These are phyloP conservation scores for Castanea crenata DNA, from an alignment of 306 rosid species.

Conservation along the genomic window DNA sequence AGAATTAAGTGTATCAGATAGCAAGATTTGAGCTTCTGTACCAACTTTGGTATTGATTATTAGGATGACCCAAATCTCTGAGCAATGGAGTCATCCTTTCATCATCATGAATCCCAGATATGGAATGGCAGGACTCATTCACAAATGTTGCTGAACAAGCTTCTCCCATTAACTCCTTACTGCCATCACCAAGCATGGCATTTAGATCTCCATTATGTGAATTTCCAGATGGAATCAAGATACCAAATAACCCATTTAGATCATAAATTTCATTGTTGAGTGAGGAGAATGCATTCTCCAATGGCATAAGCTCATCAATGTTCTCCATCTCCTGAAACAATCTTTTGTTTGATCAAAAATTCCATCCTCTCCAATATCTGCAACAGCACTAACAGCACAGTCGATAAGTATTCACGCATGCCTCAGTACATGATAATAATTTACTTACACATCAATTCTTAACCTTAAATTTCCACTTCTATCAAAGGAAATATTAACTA, in stretches of 20 bases:
- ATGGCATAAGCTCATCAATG: slow-evolving; percentile 11
- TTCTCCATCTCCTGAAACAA: slow-evolving; percentile 38
- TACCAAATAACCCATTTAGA: slow-evolving; percentile 46
- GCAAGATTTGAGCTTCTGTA: slow-evolving; percentile 19
- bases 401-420: slow-evolving; percentile 3
- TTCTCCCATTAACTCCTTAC: slow-evolving; percentile 21
- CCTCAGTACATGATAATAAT: neutral
- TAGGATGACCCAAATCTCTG: slow-evolving; percentile 24
- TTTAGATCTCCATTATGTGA: slow-evolving; percentile 34
- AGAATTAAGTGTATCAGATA: slow-evolving; percentile 12
- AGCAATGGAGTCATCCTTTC: slow-evolving; percentile 18
- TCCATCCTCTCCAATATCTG: slow-evolving; percentile 56
- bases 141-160: slow-evolving; percentile 25
- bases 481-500: neutral
- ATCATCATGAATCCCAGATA: slow-evolving; percentile 6
- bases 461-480: neutral
- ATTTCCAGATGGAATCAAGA: slow-evolving; percentile 43
- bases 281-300: slow-evolving; percentile 26
- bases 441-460: neutral
- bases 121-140: slow-evolving; percentile 21
- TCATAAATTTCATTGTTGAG: slow-evolving; percentile 40
- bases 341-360: slow-evolving; percentile 53
- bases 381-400: slow-evolving; percentile 23
- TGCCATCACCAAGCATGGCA: slow-evolving; percentile 19
- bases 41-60: slow-evolving; percentile 16